These are phyloP conservation scores for Euphrasia confusa DNA, from an alignment of 257 asterid genomes.

Conservation along the genomic window DNA sequence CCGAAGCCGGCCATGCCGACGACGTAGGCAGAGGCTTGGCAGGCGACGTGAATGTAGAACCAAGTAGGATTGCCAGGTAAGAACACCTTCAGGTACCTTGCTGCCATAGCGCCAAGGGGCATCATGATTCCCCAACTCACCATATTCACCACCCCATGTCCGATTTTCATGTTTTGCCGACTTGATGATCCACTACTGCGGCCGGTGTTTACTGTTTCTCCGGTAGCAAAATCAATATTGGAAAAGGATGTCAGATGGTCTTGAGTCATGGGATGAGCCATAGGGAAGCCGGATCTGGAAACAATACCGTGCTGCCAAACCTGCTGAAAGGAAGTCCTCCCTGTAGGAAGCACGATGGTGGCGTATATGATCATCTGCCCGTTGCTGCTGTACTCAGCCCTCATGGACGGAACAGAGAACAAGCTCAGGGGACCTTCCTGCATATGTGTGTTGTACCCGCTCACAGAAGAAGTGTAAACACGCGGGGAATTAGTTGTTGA, in stretches of 20 bases:
- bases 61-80: constrained; percentile 44
- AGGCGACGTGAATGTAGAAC: constrained; percentile 55
- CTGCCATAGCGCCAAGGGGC: constrained; percentile 53
- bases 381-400: constrained; percentile 34
- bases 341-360: constrained; percentile 46
- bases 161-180: constrained; percentile 41
- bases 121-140: constrained; percentile 73
- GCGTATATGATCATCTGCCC: constrained; percentile 55
- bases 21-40: constrained; percentile 28
- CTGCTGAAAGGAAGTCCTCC: constrained; percentile 48
- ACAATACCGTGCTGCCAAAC: constrained; percentile 70
- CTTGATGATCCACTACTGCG: constrained; percentile 24
- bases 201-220: constrained; percentile 25
- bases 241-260: constrained; percentile 36
- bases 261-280: constrained; percentile 4
- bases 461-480: constrained; percentile 54
- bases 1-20: constrained; percentile 66
- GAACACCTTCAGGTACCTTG: constrained; percentile 63
- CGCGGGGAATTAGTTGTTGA: constrained; percentile 23
- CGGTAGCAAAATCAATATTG: constrained; percentile 48
- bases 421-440: constrained; percentile 42
- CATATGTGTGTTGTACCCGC: background rate
- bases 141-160: constrained; percentile 55
- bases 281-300: constrained; percentile 27
- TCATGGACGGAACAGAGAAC: constrained; percentile 35